A percentile compares a stretch with the other conserved stretches of the same genome.
These are phyloP conservation scores for Candida railenensis DNA, from an alignment of 805 yeast species.

Conservation along the genomic window DNA sequence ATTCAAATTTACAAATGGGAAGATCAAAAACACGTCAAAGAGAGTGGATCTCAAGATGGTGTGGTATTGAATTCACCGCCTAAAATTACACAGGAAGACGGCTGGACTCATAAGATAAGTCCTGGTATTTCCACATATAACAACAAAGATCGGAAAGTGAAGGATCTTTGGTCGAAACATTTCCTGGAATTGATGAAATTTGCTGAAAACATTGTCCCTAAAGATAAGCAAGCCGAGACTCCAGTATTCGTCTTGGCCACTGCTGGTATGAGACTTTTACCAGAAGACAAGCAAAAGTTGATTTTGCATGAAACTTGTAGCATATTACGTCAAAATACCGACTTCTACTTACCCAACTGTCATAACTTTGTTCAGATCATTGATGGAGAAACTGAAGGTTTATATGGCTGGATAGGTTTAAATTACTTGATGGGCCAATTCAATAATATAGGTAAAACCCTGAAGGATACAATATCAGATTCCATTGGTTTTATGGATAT, in stretches of 20 bases:
- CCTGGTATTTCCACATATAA: constrained; percentile 84
- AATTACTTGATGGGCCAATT: constrained; percentile 77
- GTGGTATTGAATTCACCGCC: constrained; percentile 62
- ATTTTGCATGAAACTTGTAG: constrained; percentile 64
- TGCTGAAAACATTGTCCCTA: constrained; percentile 73
- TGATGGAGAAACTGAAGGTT: constrained; percentile 92
- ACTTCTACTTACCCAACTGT: constrained; percentile 61
- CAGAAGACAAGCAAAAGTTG: constrained; percentile 47
- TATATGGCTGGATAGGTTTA: constrained; percentile 93
- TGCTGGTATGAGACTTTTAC: constrained; percentile 90
- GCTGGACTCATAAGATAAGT: constrained; percentile 69
- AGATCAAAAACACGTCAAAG: constrained; percentile 30
- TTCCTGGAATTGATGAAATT: constrained; percentile 60
- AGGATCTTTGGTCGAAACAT: constrained; percentile 69
- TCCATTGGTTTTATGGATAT: constrained; percentile 95
- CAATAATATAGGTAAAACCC: constrained; percentile 26
- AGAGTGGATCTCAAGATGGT: constrained; percentile 13
- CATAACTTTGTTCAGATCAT: constrained; percentile 75
- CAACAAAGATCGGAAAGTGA: constrained; percentile 32
- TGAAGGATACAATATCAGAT: constrained; percentile 32
- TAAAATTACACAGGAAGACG: constrained; percentile 55
- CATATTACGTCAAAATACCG: constrained; percentile 50
- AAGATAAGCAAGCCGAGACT: constrained; percentile 56
- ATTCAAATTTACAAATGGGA: constrained; percentile 82
- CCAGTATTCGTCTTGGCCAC: constrained; percentile 93